Evolutionary conservation across 768 basidiomycete species (phyloP).

Genomic region (Botryobasidium botryosum): DNA sequence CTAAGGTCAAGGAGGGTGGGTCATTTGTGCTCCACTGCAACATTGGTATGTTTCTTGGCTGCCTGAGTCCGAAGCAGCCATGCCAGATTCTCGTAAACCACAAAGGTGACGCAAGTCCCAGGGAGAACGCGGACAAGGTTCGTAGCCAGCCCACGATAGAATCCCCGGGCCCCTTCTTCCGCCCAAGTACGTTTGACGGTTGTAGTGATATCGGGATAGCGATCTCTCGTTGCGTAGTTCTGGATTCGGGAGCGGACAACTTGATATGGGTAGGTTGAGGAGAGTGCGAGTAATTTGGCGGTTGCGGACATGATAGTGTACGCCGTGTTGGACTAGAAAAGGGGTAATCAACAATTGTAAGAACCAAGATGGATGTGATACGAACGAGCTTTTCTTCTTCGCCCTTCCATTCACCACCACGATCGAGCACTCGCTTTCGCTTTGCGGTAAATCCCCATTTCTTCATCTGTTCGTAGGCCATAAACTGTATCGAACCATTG

Average conservation of each 20-base stretch:
- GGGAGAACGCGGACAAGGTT: slow-evolving; percentile 90
- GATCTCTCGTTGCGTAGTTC: slow-evolving; percentile 19
- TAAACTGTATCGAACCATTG: slow-evolving; percentile 92
- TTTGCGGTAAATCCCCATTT: slow-evolving; percentile 59
- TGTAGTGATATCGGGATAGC: slow-evolving; percentile 71
- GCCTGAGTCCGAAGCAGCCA: slow-evolving; percentile 61
- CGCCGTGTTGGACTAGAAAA: slow-evolving; percentile 61
- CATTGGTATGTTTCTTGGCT: too few species aligned
- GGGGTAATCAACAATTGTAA: neutral
- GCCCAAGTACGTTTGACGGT: slow-evolving; percentile 68
- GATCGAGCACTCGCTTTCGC: slow-evolving; percentile 44
- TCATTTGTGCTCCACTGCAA: too few species aligned
- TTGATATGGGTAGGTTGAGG: slow-evolving; percentile 90
- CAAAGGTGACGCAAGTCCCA: slow-evolving; percentile 94
- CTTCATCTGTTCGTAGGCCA: slow-evolving; percentile 94
- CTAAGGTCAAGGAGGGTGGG: too few species aligned
- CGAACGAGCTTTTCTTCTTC: slow-evolving; percentile 78
- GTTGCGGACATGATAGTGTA: slow-evolving; percentile 87
- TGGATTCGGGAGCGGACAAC: slow-evolving; percentile 90
- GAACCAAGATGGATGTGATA: slow-evolving; percentile 8
- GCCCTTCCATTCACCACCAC: slow-evolving; percentile 46
- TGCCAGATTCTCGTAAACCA: slow-evolving; percentile 87
- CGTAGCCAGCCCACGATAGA: slow-evolving; percentile 89
- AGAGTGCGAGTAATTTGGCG: slow-evolving; percentile 73
- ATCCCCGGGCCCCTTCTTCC: slow-evolving; percentile 66